Conservation (phyloP, 164 flowering plant species). For the Kalanchoe fedtschenkoi region DNA sequence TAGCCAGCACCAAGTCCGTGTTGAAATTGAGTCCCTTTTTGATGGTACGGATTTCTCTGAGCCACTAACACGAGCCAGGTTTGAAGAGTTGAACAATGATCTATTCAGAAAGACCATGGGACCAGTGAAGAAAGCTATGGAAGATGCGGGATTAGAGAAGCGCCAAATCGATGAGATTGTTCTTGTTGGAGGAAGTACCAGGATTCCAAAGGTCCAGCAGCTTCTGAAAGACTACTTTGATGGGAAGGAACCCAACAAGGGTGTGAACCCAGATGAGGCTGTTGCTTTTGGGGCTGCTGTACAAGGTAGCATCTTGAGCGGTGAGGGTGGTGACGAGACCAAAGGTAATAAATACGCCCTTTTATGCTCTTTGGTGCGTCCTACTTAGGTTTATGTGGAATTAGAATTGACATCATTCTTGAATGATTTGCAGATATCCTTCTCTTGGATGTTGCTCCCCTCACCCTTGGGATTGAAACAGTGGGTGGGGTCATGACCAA, state of each 20-base stretch:
- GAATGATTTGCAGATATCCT: conserved; percentile 16
- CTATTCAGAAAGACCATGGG: conserved; percentile 27
- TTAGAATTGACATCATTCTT: neutral
- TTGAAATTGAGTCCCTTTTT: conserved; percentile 26
- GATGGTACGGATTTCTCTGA: conserved; percentile 30
- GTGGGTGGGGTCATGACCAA: conserved; percentile 96
- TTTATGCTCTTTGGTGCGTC: neutral
- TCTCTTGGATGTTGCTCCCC: conserved; percentile 25
- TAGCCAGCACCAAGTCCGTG: conserved; percentile 27
- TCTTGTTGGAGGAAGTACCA: conserved; percentile 29
- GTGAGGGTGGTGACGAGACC: conserved; percentile 27
- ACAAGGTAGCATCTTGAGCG: conserved; percentile 26
- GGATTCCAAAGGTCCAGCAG: conserved; percentile 33
- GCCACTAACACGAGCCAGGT: conserved; percentile 28
- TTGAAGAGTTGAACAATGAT: conserved; percentile 29
- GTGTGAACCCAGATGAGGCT: conserved; percentile 33
- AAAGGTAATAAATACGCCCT: conserved; percentile 12
- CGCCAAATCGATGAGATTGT: conserved; percentile 24
- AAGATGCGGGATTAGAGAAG: conserved; percentile 24
- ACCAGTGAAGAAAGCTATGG: conserved; percentile 28
- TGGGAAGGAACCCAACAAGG: conserved; percentile 29
- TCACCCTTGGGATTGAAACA: conserved; percentile 63
- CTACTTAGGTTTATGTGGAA: neutral
- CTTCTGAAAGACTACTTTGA: conserved; percentile 27
- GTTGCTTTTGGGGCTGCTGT: conserved; percentile 42